Evolutionary conservation across 306 rosid genomes (phyloP).

Genomic region (Prinsepia uniflora): DNA sequence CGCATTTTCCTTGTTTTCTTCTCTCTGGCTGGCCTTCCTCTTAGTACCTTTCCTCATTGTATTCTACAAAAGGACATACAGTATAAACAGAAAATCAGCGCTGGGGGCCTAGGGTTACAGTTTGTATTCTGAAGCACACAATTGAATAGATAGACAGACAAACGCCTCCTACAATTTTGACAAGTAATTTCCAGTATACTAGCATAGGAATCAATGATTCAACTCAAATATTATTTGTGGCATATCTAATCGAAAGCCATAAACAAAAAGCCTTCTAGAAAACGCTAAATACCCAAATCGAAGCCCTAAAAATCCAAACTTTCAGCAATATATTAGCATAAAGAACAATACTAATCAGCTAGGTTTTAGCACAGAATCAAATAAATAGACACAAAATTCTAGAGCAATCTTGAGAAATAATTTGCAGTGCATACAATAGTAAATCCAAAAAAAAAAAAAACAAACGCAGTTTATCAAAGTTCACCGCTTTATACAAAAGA

Average conservation of each 20-base stretch:
- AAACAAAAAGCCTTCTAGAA: no score
- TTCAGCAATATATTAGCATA: no score
- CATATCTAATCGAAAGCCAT: background rate
- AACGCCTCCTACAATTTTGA: background rate
- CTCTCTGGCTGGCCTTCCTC: slow-evolving; percentile 39
- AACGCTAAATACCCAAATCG: no score
- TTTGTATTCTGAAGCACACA: background rate
- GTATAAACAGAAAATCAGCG: background rate
- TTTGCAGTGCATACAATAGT: no score
- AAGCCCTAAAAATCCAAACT: no score
- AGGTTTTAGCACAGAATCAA: no score
- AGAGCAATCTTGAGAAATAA: no score
- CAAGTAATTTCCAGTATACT: background rate
- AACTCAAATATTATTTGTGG: background rate
- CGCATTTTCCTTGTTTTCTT: slow-evolving; percentile 25
- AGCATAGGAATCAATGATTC: background rate
- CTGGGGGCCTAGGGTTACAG: slow-evolving; percentile 11
- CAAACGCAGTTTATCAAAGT: background rate
- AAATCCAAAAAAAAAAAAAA: background rate
- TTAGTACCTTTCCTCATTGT: slow-evolving; percentile 54
- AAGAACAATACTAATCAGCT: no score
- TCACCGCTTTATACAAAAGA: background rate
- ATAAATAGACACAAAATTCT: no score
- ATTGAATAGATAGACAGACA: background rate
- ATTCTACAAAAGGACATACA: background rate